Percentiles rank a stretch among this genome's conserved stretches.
Evolutionary conservation across 441 rosid species (phyloP).

Genomic region (Adansonia grandidieri): DNA sequence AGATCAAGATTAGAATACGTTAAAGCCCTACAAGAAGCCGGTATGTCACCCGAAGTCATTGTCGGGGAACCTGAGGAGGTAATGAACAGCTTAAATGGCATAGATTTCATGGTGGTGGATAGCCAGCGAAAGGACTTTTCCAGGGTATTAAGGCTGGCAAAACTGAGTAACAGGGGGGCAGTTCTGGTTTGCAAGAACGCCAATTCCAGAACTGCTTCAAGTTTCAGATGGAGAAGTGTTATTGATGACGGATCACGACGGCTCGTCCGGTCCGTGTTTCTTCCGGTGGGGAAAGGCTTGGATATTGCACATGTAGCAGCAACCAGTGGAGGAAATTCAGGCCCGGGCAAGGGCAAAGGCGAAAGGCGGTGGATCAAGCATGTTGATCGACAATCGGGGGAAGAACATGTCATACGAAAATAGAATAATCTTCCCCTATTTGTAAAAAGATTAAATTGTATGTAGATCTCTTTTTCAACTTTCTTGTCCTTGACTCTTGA

Average conservation of each 20-base stretch:
- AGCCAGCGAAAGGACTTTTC: conserved; percentile 58
- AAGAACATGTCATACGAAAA: too few species aligned
- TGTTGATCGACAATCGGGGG: too few species aligned
- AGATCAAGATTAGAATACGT: conserved; percentile 57
- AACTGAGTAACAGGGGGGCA: conserved; percentile 65
- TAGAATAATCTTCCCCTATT: too few species aligned
- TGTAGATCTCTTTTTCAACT: not conserved
- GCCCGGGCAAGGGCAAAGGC: conserved; percentile 28
- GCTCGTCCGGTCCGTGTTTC: conserved; percentile 68
- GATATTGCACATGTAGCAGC: conserved; percentile 80
- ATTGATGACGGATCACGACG: conserved; percentile 50
- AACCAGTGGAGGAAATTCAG: conserved; percentile 37
- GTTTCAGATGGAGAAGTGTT: conserved; percentile 67
- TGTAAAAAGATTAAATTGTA: not conserved
- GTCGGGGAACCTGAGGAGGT: conserved; percentile 55
- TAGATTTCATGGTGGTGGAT: conserved; percentile 85
- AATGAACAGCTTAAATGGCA: conserved; percentile 52
- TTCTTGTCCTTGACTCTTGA: not conserved
- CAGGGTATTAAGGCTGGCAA: conserved; percentile 59
- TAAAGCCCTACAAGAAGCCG: conserved; percentile 44
- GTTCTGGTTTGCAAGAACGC: conserved; percentile 86
- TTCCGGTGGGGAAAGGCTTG: conserved; percentile 85
- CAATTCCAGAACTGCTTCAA: conserved; percentile 40
- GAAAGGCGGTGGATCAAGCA: too few species aligned
- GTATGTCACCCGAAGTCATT: conserved; percentile 57